Evolutionary conservation across 208 protist genomes (phyloP), one percentile per base, ranked within the genome.

Genomic region (Trypanosoma scelopori): DNA sequence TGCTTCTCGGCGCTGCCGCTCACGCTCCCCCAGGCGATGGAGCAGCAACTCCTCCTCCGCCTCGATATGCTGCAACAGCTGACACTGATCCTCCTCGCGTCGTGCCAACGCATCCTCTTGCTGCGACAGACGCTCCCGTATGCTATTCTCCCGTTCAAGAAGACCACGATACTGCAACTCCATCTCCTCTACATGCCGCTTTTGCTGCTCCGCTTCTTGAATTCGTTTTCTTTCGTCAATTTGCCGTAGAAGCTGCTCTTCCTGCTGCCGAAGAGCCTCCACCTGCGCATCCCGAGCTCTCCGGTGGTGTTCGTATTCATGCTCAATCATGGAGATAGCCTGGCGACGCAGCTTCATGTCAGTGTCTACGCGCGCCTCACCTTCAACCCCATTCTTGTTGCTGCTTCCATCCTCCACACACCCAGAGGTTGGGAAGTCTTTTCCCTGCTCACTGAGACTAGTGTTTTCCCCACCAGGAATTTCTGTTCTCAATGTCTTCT

Each of bases 241-340:
- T 22, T 55, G 39, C 6, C 37, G n/a, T 25, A 50, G 52, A 43
- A 70, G 28, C 39, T 69, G 50, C n/a, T 62, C 59, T 45, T 76
- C 63, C 25, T 71, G 68, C 27, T 41, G 41, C 13, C 74, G 70
- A 27, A 84, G 63, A 15, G 37, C 32, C 5, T 73, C 56, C 35
- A 81, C 63, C 27, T 49, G 43, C 39, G 65, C 51, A 47, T 79
- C 63, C 55, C 78, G 65, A 48, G 55, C 47, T 9, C 30, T 50
- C 6, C 65, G 50, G 3, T 66, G 55, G 43, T 66, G 60, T 15
- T 65, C 67, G 65, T 94, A 77, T 60, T 94, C 81, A 9, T 72
- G 71, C 67, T 87, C 83, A 11, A 92, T 81, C 81, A 94, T 85
- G 22, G 60, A 64, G 53, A 92, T 94, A 11, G 85, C 85, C 56